These are phyloP conservation scores for Taiwanofungus camphoratus DNA, from an alignment of 1,284 basidiomycete genomes.

Conservation along the genomic window DNA sequence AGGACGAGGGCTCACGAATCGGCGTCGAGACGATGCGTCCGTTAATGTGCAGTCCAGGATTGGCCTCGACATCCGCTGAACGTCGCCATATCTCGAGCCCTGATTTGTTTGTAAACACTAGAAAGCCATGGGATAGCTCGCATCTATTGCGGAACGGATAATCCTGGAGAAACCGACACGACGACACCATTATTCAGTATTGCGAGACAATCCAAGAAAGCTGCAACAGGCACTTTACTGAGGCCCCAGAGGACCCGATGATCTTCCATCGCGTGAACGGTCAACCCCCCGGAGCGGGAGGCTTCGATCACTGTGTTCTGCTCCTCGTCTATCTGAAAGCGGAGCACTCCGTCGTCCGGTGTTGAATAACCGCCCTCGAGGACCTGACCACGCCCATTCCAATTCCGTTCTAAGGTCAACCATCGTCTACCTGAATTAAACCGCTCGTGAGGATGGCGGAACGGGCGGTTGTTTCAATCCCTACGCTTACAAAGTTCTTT, in stretches of 20 bases:
- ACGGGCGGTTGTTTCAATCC: background rate
- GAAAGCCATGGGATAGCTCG: conserved; percentile 17
- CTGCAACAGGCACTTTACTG: conserved; percentile 13
- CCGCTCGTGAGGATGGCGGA: background rate
- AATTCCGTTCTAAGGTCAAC: conserved; percentile 15
- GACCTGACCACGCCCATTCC: conserved; percentile 17
- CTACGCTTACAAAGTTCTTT: conserved; percentile 21
- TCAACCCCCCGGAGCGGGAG: conserved; percentile 10
- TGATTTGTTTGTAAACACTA: conserved; percentile 16
- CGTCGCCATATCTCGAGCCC: conserved; percentile 23
- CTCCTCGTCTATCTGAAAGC: conserved; percentile 19
- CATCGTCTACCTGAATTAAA: conserved; percentile 13
- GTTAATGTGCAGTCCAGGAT: background rate
- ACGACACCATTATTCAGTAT: no score
- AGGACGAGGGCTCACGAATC: conserved; percentile 8
- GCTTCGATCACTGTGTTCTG: conserved; percentile 16
- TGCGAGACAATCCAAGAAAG: conserved; percentile 10
- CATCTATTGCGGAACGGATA: conserved; percentile 8
- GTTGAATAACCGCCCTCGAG: conserved; percentile 15
- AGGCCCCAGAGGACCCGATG: conserved; percentile 16
- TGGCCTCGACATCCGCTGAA: conserved; percentile 7
- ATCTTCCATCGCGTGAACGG: conserved; percentile 17
- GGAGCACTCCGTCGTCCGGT: conserved; percentile 7
- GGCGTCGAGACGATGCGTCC: conserved; percentile 11
- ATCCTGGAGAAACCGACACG: conserved; percentile 9